Evolutionary conservation across 2,329 filamentous ascomycete genomes (phyloP).

Genomic region (Diplodia scrobiculata): DNA sequence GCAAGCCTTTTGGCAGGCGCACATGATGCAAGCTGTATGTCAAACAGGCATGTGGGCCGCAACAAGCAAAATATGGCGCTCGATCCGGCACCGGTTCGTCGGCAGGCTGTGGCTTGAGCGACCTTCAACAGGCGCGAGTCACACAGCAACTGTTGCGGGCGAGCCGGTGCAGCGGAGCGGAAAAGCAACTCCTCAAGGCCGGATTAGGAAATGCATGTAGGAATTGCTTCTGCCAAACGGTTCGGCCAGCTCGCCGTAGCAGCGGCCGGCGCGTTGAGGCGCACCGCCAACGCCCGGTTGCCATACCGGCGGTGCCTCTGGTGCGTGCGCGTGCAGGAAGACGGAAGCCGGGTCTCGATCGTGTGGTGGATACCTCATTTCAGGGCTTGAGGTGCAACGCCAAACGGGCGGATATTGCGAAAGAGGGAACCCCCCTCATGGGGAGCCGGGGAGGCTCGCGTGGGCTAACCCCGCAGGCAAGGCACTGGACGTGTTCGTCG

Average conservation of each 20-base stretch:
- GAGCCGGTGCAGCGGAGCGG: conserved; percentile 5
- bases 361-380: conserved; percentile 24
- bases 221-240: conserved; percentile 10
- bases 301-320: background rate
- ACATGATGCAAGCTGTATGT: conserved; percentile 4
- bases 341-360: conserved; percentile 19
- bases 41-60: conserved; percentile 10
- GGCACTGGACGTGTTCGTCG: background rate
- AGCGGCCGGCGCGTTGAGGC: background rate
- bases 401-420: conserved; percentile 21
- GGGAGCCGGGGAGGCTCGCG: conserved; percentile 18
- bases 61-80: background rate
- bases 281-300: background rate
- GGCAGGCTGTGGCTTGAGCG: conserved; percentile 12
- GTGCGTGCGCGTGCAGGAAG: conserved; percentile 17
- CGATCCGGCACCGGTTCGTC: conserved; percentile 13
- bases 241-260: conserved; percentile 1
- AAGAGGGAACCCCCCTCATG: conserved; percentile 19
- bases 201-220: background rate
- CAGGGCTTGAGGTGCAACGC: conserved; percentile 11
- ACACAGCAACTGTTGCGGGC: conserved; percentile 8
- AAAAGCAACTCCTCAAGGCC: conserved; percentile 17
- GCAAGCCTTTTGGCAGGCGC: background rate
- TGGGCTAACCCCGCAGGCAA: conserved; percentile 23
- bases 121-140: conserved; percentile 3